Evolutionary conservation across 73 alveolate genomes (phyloP), one percentile per base, ranked within the genome.

Genomic region (Symbiodinium pilosum): DNA sequence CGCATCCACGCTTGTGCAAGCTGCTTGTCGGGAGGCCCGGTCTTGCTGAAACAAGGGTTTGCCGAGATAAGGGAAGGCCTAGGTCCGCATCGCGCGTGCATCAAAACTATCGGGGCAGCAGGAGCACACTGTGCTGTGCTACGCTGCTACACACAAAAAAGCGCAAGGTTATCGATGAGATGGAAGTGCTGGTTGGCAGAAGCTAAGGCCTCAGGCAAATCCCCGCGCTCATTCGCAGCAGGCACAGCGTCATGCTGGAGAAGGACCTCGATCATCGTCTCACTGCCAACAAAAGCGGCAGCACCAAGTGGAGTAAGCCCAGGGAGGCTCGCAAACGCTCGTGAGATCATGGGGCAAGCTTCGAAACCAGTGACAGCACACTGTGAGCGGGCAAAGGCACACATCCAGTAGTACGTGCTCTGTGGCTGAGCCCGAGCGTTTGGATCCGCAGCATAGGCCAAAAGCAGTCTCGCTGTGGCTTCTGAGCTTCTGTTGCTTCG

Each of bases 231-330:
- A 18, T 73, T n/a, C 26, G 85, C 34, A 26, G 30, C 5, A 32
- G 85, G 44, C 44, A n/a, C 85, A 24, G 94, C 95, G 20, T 64
- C 95, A 28, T 88, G 95, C n/a, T 64, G n/a, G 52, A 88, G 71
- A 43, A 88, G 43, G 86, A 88, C 39, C 69, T 40, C 2, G 39
- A 56, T 68, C 86, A 88, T 16, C 12, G 85, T 28, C 7, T 73
- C 30, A 8, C 43, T 11, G 14, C 85, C 85, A 12, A 73, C 43
- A n/a, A 73, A 73, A 12, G 85, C 85, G 8, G 85, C 85, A 24
- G 43, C 44, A 36, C 44, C 85, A 18, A 73, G 43, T 18, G 85
- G 85, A 41, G 88, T 91, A 83, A 71, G 81, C 81, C 41, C 97
- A 36, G 36, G 87, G 47, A 32, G 97, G 77, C 36, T 71, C 52